phyloP scores from a whole-genome alignment of 805 yeast genomes.

The Helenozyma rhizophorensis region DNA sequence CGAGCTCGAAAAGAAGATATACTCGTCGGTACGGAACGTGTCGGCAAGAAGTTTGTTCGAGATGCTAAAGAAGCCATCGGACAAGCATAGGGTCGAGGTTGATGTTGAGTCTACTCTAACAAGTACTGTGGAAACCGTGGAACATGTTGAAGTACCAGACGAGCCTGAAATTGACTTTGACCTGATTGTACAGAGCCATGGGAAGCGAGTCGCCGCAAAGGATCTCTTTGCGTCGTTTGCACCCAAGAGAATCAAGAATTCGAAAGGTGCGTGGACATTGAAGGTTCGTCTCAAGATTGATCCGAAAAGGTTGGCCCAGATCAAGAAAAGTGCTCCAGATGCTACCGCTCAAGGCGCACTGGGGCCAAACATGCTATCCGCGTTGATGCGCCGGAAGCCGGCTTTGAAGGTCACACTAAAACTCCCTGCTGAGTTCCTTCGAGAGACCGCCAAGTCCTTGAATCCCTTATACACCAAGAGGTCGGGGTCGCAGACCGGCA shows the following conservation, averaged over 20 bases:
- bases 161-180: conserved; percentile 1
- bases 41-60: conserved; percentile 11
- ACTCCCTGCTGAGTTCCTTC: conserved; percentile 6
- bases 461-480: conserved; percentile 15
- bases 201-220: conserved; percentile 6
- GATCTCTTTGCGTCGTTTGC: conserved; percentile 10
- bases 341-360: too few species aligned
- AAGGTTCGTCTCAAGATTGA: conserved; percentile 16
- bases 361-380: conserved; percentile 13
- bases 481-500: conserved; percentile 8
- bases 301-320: conserved; percentile 20
- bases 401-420: conserved; percentile 10
- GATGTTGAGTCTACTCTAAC: too few species aligned
- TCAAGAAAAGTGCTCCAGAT: conserved; percentile 21
- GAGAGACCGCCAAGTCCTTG: conserved; percentile 4
- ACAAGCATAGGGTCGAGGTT: too few species aligned
- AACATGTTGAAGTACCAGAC: background rate
- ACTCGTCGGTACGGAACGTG: conserved; percentile 6
- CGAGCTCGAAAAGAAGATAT: conserved; percentile 10
- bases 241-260: conserved; percentile 6
- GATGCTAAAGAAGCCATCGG: conserved; percentile 1
- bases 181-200: background rate
- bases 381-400: conserved; percentile 8
- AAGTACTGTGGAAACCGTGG: background rate
- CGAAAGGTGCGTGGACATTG: conserved; percentile 13